phyloP scores from a whole-genome alignment of 257 asterid genomes.

The Gentiana straminea region DNA sequence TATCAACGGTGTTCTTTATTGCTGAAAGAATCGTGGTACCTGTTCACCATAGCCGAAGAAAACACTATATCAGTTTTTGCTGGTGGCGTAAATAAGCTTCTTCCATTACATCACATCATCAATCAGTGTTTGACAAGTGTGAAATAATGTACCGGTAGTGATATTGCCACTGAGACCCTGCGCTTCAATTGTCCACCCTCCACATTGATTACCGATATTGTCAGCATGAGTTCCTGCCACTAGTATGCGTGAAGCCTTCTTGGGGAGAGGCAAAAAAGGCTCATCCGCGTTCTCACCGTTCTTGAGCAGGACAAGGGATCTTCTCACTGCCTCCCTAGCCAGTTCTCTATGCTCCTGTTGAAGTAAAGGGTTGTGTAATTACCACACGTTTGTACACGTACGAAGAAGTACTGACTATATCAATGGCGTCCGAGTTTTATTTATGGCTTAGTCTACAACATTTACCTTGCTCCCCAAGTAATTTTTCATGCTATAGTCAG shows the following conservation, averaged over 20 bases:
- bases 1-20: conserved; percentile 11
- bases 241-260: conserved; percentile 21
- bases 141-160: conserved; percentile 13
- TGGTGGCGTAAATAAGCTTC: too few relatives aligned
- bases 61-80: too few relatives aligned
- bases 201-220: conserved; percentile 28
- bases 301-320: conserved; percentile 30
- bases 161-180: conserved; percentile 23
- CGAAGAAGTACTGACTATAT: background rate
- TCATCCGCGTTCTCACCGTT: conserved; percentile 15
- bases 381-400: background rate
- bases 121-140: too few relatives aligned
- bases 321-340: conserved; percentile 38
- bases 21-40: conserved; percentile 33
- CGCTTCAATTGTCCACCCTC: conserved; percentile 35
- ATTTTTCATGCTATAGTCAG: conserved; percentile 54
- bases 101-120: too few relatives aligned
- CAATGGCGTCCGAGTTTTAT: background rate
- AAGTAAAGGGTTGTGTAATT: conserved; percentile 3
- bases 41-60: conserved; percentile 1
- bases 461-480: conserved; percentile 50
- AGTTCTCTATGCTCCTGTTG: conserved; percentile 26
- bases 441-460: background rate
- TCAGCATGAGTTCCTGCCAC: conserved; percentile 35
- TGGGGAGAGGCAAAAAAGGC: conserved; percentile 27